Percentiles rank a stretch among this genome's conserved stretches.
phyloP scores from a whole-genome alignment of 257 asterid genomes.

The Fraxinus anomala region DNA sequence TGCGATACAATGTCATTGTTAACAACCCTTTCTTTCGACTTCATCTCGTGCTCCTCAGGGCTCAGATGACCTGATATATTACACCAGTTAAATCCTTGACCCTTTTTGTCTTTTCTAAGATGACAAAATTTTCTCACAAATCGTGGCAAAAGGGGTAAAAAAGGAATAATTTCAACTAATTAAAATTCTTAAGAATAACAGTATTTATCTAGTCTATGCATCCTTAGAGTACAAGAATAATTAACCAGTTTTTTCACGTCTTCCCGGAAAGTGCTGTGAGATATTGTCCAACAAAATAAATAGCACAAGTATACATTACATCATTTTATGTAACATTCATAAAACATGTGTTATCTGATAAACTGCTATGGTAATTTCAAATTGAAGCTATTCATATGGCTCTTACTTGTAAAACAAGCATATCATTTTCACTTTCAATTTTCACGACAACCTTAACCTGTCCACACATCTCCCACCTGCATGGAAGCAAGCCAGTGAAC shows the following conservation, averaged over 20 bases:
- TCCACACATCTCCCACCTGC: slow-evolving; percentile 99
- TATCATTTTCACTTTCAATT: slow-evolving; percentile 82
- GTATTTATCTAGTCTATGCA: neutral
- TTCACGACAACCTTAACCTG: slow-evolving; percentile 98
- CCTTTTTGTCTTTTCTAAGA: neutral
- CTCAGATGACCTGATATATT: neutral
- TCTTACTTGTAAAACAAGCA: slow-evolving; percentile 80
- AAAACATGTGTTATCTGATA: slow-evolving; percentile 2
- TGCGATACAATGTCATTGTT: neutral
- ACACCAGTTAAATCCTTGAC: neutral
- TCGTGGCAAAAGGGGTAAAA: neutral
- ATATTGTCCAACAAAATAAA: neutral
- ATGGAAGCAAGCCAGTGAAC: slow-evolving; percentile 18
- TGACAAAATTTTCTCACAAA: neutral
- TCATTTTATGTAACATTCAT: slow-evolving; percentile 11
- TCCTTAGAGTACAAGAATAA: neutral
- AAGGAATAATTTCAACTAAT: neutral
- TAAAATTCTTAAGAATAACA: neutral
- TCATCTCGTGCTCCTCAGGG: neutral
- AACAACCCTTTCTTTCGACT: neutral
- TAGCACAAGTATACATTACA: neutral
- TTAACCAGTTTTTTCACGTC: neutral
- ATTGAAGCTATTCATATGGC: neutral
- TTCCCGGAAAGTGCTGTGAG: neutral
- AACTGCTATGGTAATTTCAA: neutral